Evolutionary conservation across 192 early-diverging fungal species (phyloP).

Genomic region (Entomortierella beljakovae): DNA sequence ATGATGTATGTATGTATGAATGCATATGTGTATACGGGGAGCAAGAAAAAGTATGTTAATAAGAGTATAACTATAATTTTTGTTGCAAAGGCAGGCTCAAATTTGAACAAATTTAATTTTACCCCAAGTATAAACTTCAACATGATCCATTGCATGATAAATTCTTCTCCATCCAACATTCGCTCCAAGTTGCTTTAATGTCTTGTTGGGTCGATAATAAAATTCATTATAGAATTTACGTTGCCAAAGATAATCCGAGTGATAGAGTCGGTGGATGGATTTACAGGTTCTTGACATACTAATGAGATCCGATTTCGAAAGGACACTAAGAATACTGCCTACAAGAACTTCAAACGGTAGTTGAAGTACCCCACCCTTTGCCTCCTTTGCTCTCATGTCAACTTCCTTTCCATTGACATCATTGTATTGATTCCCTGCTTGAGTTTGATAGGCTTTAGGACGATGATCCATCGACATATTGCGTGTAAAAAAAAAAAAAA

Average conservation of each 20-base stretch:
- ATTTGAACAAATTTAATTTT: too few relatives aligned
- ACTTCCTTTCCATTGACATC: neutral
- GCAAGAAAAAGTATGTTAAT: too few relatives aligned
- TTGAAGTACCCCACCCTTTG: neutral
- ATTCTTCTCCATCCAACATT: slow-evolving; percentile 34
- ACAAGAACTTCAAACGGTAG: slow-evolving; percentile 41
- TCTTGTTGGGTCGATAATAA: slow-evolving; percentile 10
- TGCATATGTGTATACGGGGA: too few relatives aligned
- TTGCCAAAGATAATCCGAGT: slow-evolving; percentile 45
- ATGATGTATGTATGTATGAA: too few relatives aligned
- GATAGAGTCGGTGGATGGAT: slow-evolving; percentile 7
- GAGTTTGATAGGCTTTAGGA: too few relatives aligned
- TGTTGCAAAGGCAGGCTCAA: too few relatives aligned
- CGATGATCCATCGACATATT: neutral
- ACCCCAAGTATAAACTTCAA: slow-evolving; percentile 53
- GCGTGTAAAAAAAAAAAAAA: neutral
- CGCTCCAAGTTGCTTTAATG: slow-evolving; percentile 9
- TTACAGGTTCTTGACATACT: slow-evolving; percentile 5
- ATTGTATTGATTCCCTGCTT: too few relatives aligned
- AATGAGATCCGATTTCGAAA: slow-evolving; percentile 15
- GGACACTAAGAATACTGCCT: slow-evolving; percentile 22
- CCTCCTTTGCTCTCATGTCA: neutral
- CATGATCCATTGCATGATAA: slow-evolving; percentile 46
- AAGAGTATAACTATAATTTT: too few relatives aligned
- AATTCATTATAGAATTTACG: slow-evolving; percentile 37